phyloP scores from a whole-genome alignment of 179 eudicot species.

The Patellifolia procumbens region DNA sequence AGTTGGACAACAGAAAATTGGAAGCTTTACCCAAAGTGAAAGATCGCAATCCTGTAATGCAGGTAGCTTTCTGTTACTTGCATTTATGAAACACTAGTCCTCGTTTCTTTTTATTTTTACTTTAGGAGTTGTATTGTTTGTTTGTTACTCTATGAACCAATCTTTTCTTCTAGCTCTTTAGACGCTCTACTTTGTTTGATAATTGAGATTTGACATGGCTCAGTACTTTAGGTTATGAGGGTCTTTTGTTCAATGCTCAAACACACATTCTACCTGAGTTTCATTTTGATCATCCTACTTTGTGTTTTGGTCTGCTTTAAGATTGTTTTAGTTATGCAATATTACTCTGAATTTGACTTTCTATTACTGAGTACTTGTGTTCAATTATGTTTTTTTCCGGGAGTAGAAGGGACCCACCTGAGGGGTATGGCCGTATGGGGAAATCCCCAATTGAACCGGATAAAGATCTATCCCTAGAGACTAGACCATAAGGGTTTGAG shows the following conservation, averaged over 20 bases:
- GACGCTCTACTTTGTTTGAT: not conserved
- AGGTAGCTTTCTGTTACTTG: constrained; percentile 38
- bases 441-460: no score
- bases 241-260: not conserved
- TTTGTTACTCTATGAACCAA: not conserved
- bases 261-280: not conserved
- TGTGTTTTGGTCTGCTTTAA: not conserved
- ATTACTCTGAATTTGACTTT: not conserved
- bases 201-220: constrained; percentile 1
- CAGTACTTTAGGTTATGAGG: not conserved
- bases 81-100: not conserved
- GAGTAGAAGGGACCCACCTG: not conserved
- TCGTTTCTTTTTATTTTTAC: no score
- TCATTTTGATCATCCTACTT: not conserved
- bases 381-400: not conserved
- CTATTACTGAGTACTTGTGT: not conserved
- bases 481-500: no score
- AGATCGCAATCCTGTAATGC: constrained; percentile 76
- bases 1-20: constrained; percentile 78
- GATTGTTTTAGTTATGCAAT: not conserved
- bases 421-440: no score
- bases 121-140: not conserved
- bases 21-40: constrained; percentile 59
- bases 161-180: not conserved
- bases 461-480: no score